Base-by-base conservation (phyloP, 176 grass and related monocot species). In the Ensete glaucum region DNA sequence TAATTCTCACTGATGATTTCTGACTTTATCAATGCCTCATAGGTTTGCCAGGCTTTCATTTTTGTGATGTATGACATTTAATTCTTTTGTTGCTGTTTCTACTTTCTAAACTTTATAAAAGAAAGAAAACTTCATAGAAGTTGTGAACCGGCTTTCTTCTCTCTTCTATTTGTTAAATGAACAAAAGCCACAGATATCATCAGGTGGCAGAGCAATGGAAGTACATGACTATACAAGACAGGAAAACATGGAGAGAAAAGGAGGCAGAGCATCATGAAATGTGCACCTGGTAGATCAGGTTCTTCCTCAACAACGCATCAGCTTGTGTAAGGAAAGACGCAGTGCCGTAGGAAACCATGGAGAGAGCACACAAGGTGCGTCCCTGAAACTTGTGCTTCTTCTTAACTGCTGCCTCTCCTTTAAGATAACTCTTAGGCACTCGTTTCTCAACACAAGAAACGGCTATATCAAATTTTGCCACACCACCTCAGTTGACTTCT, bases 291-390 rank as follows among this genome's bases (percentile, higher is more conserved):
- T 34, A 34, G 14, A 34, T 68, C 14, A 68, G 65, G 24, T 68
- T 68, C 65, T 68, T 68, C 65, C 65, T 68, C 9, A 68, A 16
- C 26, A 68, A 34, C 13, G 65, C 65, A 43, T 34, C 65, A 29
- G 65, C 11, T 68, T 68, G 65, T 14, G 27, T 68, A 19, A 43
- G 10, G 65, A 68, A 68, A 27, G 65, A 48, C 10, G 65, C 54
- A 57, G 54, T 57, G 54, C 54, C 6, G 54, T 57, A 57, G 54
- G 54, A 57, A 57, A 57, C 54, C 54, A 57, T 57, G 12, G 14
- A 12, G 14, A 43, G 34, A 43, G 34, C 3, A 6, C 34, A 43
- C 34, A 43, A 43, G 34, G 34, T 43, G 4, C 54, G 14, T 15
- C 54, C 54, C 54, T 57, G 54, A 57, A 57, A 17, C 54, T 57